These are phyloP conservation scores for Marasmius oreades DNA, from an alignment of 1,284 basidiomycete genomes.

Conservation along the genomic window DNA sequence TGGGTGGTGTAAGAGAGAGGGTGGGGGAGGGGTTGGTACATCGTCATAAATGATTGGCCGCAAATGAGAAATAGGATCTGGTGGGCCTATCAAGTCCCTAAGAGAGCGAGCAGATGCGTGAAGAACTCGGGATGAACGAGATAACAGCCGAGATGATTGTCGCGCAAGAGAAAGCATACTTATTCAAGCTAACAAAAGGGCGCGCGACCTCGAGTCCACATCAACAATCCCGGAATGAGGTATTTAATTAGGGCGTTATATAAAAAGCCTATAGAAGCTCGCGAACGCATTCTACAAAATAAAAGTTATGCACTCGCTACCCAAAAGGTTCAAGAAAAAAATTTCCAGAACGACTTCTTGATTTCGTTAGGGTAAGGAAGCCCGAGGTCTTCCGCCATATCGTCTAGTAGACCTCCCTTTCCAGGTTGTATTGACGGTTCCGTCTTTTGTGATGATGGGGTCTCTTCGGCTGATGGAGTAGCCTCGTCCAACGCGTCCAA, in stretches of 20 bases:
- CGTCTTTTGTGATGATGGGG: not conserved
- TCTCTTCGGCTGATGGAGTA: slow-evolving; percentile 5
- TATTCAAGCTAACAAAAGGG: too few species aligned
- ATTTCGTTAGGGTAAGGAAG: slow-evolving; percentile 33
- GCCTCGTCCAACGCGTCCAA: slow-evolving; percentile 29
- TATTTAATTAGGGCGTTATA: too few species aligned
- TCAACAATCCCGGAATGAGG: too few species aligned
- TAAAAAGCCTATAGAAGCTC: too few species aligned
- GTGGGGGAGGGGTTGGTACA: slow-evolving; percentile 28
- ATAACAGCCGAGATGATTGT: slow-evolving; percentile 12
- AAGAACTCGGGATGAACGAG: slow-evolving; percentile 28
- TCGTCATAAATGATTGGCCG: slow-evolving; percentile 74
- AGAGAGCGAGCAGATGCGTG: slow-evolving; percentile 34
- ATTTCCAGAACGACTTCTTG: slow-evolving; percentile 27
- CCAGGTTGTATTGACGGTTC: slow-evolving; percentile 5
- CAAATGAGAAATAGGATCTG: slow-evolving; percentile 73
- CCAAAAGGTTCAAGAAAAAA: slow-evolving; percentile 18
- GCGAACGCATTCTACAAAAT: too few species aligned
- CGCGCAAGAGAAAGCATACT: slow-evolving; percentile 5
- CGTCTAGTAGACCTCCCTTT: slow-evolving; percentile 36
- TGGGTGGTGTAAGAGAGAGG: slow-evolving; percentile 13
- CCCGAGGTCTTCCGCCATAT: slow-evolving; percentile 43
- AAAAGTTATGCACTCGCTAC: not conserved
- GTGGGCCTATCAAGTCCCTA: slow-evolving; percentile 60
- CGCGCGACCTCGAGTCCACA: too few species aligned